Base-by-base conservation (phyloP, 2,329 filamentous ascomycete genomes). In the Ceratocystis eucalypticola region DNA sequence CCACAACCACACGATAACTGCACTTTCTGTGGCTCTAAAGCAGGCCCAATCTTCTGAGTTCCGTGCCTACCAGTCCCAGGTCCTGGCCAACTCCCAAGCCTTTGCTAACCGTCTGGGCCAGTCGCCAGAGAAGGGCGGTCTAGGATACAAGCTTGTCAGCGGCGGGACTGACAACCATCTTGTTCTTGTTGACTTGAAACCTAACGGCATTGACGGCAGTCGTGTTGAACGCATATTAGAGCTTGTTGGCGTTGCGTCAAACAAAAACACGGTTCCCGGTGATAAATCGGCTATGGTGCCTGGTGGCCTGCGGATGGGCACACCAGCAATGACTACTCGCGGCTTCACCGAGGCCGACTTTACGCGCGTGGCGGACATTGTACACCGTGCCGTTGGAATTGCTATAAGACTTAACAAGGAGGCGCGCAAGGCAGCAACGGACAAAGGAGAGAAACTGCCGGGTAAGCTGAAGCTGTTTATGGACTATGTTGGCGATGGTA, bases 1-100 rank as follows among this genome's bases (percentile, higher is more conserved):
- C 65, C 94, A 99, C 79, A 99, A 99, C 80, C 94, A 99, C 81
- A 99, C 94, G 71, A 99, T 99, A 76, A 95, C 94, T 45, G 94
- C 94, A 57, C 82, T 99, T 33, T 86, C 94, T 22, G 94, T 99
- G 62, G 94, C 94, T 12, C 82, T 99, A 68, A 95, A 96, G 79
- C 94, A 99, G 78, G 91, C 91, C 2, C 90, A 92, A 74, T 86
- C 86, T 5, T 84, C 88, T 62, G 92, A 96, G 74, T 99, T 99
- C 82, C 89, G 88, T 75, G 82, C 88, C 65, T 99, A 99, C 79
- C 94, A 99, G 78, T 81, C 89, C 72, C 87, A 90, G 74, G 92
- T 97, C 66, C 82, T 97, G 68, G 83, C 87, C 76, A 99, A 99
- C 75, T 89, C 94, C 63, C 91, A 96, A 77, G 87, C 92, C 2